Evolutionary conservation across 169 alveolate species (phyloP).

Genomic region (Plasmodium reichenowi): DNA sequence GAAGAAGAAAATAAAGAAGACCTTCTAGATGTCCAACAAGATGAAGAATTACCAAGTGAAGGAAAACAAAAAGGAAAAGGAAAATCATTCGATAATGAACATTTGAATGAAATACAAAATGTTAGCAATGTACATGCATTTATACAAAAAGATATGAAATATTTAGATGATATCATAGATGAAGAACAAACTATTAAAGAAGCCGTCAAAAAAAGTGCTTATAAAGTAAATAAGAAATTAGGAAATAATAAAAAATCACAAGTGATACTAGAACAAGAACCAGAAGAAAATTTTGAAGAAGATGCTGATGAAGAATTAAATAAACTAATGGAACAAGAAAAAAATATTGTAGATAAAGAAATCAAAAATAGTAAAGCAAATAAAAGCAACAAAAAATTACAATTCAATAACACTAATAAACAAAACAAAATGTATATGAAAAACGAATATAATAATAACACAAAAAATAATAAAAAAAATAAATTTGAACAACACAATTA

Average conservation of each 20-base stretch:
- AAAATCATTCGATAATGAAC: slow-evolving; percentile 41
- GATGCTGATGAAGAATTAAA: slow-evolving; percentile 17
- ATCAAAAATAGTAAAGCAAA: background rate
- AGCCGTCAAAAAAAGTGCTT: slow-evolving; percentile 29
- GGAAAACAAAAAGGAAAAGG: background rate
- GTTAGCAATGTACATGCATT: slow-evolving; percentile 25
- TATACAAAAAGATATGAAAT: slow-evolving; percentile 29
- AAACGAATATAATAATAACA: slow-evolving; percentile 3
- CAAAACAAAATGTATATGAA: background rate
- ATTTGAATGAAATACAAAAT: slow-evolving; percentile 13
- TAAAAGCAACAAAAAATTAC: background rate
- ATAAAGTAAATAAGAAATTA: background rate
- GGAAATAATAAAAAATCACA: background rate
- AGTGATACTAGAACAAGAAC: background rate
- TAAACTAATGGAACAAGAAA: slow-evolving; percentile 13
- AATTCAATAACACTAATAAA: background rate
- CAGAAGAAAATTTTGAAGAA: background rate
- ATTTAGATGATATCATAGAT: slow-evolving; percentile 23
- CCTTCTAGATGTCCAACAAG: background rate
- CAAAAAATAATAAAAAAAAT: background rate
- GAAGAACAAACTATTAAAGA: slow-evolving; percentile 32
- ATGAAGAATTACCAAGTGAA: background rate
- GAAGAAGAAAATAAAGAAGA: slow-evolving; percentile 1
- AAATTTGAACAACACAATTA: too few species aligned
- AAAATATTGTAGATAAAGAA: background rate